phyloP scores from a whole-genome alignment of 176 grass and related monocot genomes.

The Aegilops umbellulata region DNA sequence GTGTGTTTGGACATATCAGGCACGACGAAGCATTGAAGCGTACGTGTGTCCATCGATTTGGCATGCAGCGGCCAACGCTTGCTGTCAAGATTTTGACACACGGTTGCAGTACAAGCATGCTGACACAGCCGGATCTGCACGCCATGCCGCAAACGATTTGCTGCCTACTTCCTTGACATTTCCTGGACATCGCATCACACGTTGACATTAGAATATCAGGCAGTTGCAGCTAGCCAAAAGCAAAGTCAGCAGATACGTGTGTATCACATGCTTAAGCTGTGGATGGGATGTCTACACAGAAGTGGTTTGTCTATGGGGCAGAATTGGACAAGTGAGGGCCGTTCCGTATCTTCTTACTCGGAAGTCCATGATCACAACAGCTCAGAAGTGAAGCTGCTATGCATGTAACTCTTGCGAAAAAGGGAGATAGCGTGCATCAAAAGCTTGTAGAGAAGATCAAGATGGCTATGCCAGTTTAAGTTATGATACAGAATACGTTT shows the following conservation, averaged over 20 bases:
- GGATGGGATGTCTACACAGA: not conserved
- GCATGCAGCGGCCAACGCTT: no score
- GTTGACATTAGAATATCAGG: not conserved
- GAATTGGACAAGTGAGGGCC: not conserved
- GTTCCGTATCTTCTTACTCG: not conserved
- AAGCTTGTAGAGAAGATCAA: not conserved
- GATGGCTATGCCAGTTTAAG: no score
- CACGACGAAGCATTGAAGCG: not conserved
- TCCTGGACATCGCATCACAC: not conserved
- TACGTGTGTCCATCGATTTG: not conserved
- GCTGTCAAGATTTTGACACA: no score
- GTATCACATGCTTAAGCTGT: not conserved
- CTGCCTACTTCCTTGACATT: constrained; percentile 26
- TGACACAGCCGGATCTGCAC: not conserved
- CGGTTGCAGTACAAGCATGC: not conserved
- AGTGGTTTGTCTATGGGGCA: not conserved
- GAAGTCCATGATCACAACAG: not conserved
- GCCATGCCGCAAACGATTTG: not conserved
- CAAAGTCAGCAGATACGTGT: not conserved
- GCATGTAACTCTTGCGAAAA: not conserved
- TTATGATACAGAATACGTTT: no score
- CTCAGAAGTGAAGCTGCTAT: not conserved
- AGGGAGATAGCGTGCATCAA: not conserved
- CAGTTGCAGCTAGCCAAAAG: not conserved
- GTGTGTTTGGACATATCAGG: not conserved